Percentiles rank a stretch among this genome's conserved stretches.
Conservation (phyloP, 208 protist species). For the Trypanosomatidae sp. region DNA sequence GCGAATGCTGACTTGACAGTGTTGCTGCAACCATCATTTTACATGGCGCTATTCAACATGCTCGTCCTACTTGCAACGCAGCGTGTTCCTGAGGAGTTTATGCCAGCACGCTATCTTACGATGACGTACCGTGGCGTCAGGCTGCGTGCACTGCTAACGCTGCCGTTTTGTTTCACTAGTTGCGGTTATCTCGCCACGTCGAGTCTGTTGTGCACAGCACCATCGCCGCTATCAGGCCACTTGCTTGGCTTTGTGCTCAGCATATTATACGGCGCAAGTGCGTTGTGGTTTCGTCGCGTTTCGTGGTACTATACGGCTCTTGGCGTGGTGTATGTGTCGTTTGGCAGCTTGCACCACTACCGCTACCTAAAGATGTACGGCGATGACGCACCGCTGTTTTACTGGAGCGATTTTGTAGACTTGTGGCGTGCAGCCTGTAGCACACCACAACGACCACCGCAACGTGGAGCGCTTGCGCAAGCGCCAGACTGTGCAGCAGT, state of each 20-base stretch:
- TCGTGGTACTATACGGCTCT: slow-evolving; percentile 80
- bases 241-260: slow-evolving; percentile 56
- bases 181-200: slow-evolving; percentile 58
- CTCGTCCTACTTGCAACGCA: slow-evolving; percentile 36
- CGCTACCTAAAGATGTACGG: slow-evolving; percentile 75
- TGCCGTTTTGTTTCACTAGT: slow-evolving; percentile 67
- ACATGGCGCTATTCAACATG: no score
- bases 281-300: no score
- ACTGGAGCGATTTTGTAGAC: slow-evolving; percentile 61
- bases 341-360: slow-evolving; percentile 80
- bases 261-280: no score
- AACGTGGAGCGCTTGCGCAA: no score
- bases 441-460: no score
- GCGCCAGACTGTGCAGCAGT: no score
- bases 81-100: slow-evolving; percentile 70
- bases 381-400: slow-evolving; percentile 73
- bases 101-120: slow-evolving; percentile 46
- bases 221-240: slow-evolving; percentile 46
- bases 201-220: slow-evolving; percentile 41
- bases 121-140: slow-evolving; percentile 77
- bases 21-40: no score
- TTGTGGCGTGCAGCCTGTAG: slow-evolving; percentile 9
- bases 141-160: slow-evolving; percentile 42
- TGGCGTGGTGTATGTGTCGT: slow-evolving; percentile 57
- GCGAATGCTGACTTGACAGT: no score